These are phyloP conservation scores for Akanthomyces dipterigenus DNA, from an alignment of 2,329 filamentous ascomycete genomes.

Conservation along the genomic window DNA sequence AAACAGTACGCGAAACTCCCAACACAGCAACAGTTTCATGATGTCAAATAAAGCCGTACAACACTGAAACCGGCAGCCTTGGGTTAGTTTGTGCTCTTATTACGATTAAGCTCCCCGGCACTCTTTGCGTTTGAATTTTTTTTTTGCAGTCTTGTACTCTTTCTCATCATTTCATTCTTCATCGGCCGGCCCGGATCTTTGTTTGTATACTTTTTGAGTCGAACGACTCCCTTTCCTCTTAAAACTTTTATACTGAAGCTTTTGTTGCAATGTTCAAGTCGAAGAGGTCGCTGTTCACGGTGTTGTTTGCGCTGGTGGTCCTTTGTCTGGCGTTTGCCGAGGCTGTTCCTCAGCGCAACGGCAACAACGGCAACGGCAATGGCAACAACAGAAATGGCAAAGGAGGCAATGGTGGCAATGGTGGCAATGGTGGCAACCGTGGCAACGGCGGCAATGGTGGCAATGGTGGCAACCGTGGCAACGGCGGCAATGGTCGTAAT, in stretches of 20 bases:
- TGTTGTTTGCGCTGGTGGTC: not conserved
- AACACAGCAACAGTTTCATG: not conserved
- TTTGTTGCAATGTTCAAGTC: not conserved
- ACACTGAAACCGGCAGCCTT: not conserved
- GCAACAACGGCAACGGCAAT: not conserved
- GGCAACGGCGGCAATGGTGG: not conserved
- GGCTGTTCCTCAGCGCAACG: slow-evolving; percentile 4
- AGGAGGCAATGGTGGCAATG: not conserved
- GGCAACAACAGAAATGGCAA: not conserved
- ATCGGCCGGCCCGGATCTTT: not conserved
- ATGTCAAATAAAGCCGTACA: not conserved
- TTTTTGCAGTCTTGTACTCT: not conserved
- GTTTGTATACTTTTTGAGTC: not conserved
- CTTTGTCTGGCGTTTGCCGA: not conserved
- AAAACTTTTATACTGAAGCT: not conserved
- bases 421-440: not conserved
- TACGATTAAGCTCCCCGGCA: not conserved
- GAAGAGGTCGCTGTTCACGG: not conserved
- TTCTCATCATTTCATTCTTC: not conserved
- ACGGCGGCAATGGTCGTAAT: too few relatives aligned
- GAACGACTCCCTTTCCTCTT: not conserved
- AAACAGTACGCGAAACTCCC: not conserved
- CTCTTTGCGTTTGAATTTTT: not conserved
- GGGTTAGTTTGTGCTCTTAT: not conserved
- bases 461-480: not conserved